Evolutionary conservation across 306 rosid genomes (phyloP), one percentile per base, ranked within the genome.

Genomic region (Vicia faba): DNA sequence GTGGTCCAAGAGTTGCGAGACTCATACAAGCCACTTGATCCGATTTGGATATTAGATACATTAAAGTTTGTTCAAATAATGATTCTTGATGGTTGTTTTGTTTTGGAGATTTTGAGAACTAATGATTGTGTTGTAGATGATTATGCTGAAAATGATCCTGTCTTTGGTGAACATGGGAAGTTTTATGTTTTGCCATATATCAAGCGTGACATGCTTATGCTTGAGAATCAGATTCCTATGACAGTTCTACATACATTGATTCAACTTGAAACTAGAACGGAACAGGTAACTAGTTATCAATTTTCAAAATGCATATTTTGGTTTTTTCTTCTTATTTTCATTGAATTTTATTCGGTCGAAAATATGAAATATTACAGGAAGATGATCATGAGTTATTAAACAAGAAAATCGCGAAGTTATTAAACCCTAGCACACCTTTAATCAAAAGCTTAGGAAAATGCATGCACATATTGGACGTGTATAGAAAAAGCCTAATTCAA

Each of bases 1-100:
- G 86, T 72, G 19, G 68, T 71, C 51, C 53, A 77, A 14, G 69
- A 76, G 15, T 66, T 87, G 74, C 63, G 29, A 39, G 70, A 66
- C 28, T 75, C 86, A 0, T 83, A 81, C 4, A 75, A 67, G 16
- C 59, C 75, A 41, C 81, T 87, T 1, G 85, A 77, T 19, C 38
- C 58, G 18, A 15, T 18, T n/a, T 78, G 84, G 82, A 61, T 1
- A 44, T 10, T 2, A 5, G 63, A 71, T 10, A 38, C 62, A 0
- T 26, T 33, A 0, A 51, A 55, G n/a, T 85, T 85, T 77, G 11
- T 81, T 61, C 57, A 74, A 41, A 6, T 83, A n/a, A 81, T 83
- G 82, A 77, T 83, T 54, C 23, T 84, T 38, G 95, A 87, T 77
- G 95, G 86, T 0, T 83, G 85, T 77, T 87, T 87, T 75, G 46